Evolutionary conservation across 2,329 filamentous ascomycete genomes (phyloP), one percentile per base, ranked within the genome.

Genomic region (Aspergillus pseudonomiae): DNA sequence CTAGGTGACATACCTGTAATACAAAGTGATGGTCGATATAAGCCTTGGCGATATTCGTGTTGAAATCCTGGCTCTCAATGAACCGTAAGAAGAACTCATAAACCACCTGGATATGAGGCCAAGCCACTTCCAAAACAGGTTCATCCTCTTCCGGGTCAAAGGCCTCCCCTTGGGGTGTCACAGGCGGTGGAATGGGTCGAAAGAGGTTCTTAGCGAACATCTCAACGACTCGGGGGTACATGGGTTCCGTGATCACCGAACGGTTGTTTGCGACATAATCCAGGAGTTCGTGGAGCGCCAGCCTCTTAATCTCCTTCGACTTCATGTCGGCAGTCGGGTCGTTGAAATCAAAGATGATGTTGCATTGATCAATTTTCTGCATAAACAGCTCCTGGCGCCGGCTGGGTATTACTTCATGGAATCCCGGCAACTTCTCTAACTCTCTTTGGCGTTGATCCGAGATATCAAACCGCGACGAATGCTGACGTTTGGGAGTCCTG

Each of bases 161-260:
- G 1, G 95, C 95, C 78, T 99, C 95, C 65, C 95, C 95, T 80
- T 98, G 95, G 3, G 95, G 95, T 73, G 97, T 98, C 83, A 98
- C 93, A 9, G 95, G 95, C 4, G 95, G 95, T 46, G 95, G 95
- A 65, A 99, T 97, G 2, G 95, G 95, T 66, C 95, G 89, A 83
- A 99, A 99, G 53, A 99, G 82, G 77, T 99, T 99, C 86, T 98
- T 99, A 77, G 92, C 91, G 78, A 99, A 99, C 95, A 99, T 99
- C 71, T 98, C 94, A 39, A 99, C 95, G 30, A 99, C 95, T 65
- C 93, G 90, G 41, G 95, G 95, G 74, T 99, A 99, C 95, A 99
- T 99, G 61, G 94, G 93, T 78, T 99, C 95, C 3, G 94, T 97
- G 74, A 99, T 99, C 75, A 99, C 95, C 74, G 97, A 94, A 71